A percentile compares a stretch with the other conserved stretches of the same genome.
These are phyloP conservation scores for Mollisiaceae sp. DNA, from an alignment of 2,329 filamentous ascomycete genomes.

Conservation along the genomic window DNA sequence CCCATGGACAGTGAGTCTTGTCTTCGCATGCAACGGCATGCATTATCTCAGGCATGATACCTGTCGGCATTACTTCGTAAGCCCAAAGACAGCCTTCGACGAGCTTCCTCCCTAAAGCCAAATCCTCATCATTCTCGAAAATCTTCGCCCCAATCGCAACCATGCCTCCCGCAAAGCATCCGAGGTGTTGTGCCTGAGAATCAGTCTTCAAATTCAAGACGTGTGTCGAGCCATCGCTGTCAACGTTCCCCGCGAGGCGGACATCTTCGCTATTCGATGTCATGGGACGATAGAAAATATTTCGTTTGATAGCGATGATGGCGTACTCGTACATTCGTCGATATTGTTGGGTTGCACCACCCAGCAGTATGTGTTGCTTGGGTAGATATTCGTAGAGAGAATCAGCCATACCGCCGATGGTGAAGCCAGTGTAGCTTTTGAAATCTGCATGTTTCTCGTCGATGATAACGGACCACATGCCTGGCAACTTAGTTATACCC, in stretches of 20 bases:
- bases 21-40: constrained; percentile 45
- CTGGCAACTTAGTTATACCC: constrained; percentile 57
- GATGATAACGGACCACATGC: constrained; percentile 64
- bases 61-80: constrained; percentile 60
- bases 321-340: constrained; percentile 48
- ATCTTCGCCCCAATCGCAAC: constrained; percentile 70
- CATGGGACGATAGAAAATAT: constrained; percentile 51
- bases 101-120: constrained; percentile 60
- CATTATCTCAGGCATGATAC: constrained; percentile 65
- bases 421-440: constrained; percentile 43
- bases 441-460: constrained; percentile 40
- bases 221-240: constrained; percentile 34
- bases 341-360: constrained; percentile 27
- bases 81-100: constrained; percentile 67
- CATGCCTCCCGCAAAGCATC: constrained; percentile 74
- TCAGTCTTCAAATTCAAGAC: constrained; percentile 46
- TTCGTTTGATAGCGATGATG: constrained; percentile 50
- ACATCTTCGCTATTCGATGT: constrained; percentile 45
- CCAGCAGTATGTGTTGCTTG: constrained; percentile 44
- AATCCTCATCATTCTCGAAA: constrained; percentile 56
- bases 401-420: constrained; percentile 59
- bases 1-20: constrained; percentile 31
- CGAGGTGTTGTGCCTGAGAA: constrained; percentile 63
- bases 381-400: constrained; percentile 69
- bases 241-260: constrained; percentile 54